A percentile compares a stretch with the other conserved stretches of the same genome.
Evolutionary conservation across 306 rosid genomes (phyloP).

Genomic region (Purshia tridentata): DNA sequence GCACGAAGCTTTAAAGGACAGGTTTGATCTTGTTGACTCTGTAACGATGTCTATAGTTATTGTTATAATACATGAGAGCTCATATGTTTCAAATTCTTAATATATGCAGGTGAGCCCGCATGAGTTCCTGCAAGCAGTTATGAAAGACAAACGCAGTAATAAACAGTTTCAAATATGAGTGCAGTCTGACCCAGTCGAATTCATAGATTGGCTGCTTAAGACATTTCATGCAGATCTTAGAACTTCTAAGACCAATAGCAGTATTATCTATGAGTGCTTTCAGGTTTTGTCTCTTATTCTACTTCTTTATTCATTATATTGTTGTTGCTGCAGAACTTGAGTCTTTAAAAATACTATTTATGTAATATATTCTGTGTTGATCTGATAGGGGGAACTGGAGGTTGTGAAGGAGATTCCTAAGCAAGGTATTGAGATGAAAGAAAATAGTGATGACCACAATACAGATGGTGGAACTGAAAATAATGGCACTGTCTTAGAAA

Average conservation of each 20-base stretch:
- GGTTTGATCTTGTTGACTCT: slow-evolving; percentile 46
- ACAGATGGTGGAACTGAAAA: slow-evolving; percentile 49
- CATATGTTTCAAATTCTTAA: slow-evolving; percentile 16
- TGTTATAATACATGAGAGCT: background rate
- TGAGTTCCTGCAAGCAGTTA: slow-evolving; percentile 95
- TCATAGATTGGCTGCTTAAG: slow-evolving; percentile 95
- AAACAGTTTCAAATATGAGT: slow-evolving; percentile 81
- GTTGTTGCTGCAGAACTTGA: slow-evolving; percentile 8
- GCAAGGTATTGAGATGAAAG: slow-evolving; percentile 61
- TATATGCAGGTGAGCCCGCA: slow-evolving; percentile 88
- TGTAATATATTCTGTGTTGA: slow-evolving; percentile 16
- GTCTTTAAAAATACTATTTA: background rate
- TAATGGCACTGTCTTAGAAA: slow-evolving; percentile 43
- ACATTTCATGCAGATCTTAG: slow-evolving; percentile 82
- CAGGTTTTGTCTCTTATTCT: slow-evolving; percentile 56
- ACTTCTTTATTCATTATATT: slow-evolving; percentile 21
- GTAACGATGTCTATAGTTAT: background rate
- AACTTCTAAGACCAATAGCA: slow-evolving; percentile 69
- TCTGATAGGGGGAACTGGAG: slow-evolving; percentile 93
- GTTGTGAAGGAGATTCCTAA: slow-evolving; percentile 83
- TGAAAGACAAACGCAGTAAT: slow-evolving; percentile 97
- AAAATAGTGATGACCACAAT: slow-evolving; percentile 45
- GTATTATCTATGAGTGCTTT: slow-evolving; percentile 86
- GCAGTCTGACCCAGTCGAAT: slow-evolving; percentile 95
- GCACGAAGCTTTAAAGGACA: slow-evolving; percentile 95